Percentiles rank a stretch among this genome's conserved stretches.
Evolutionary conservation across 345 rosid genomes (phyloP).

Genomic region (Citrus trifoliata): DNA sequence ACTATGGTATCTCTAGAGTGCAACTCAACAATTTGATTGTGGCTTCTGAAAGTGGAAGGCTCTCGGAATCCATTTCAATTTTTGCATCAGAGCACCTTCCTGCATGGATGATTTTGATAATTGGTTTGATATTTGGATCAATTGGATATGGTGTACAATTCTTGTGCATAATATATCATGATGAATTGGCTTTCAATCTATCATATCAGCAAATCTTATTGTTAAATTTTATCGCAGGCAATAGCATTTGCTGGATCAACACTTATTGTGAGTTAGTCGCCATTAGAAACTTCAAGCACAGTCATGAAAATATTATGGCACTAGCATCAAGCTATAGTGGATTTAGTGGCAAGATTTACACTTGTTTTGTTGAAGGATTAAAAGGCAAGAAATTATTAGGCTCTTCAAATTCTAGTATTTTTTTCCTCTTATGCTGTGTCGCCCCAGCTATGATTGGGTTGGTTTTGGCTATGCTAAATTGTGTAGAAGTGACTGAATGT

Average conservation of each 20-base stretch:
- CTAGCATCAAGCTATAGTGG: constrained; percentile 34
- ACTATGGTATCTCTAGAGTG: constrained; percentile 26
- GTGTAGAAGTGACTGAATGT: constrained; percentile 7
- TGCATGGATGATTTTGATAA: constrained; percentile 27
- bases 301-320: constrained; percentile 22
- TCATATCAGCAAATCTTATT: constrained; percentile 29
- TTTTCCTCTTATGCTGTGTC: constrained; percentile 25
- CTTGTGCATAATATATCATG: constrained; percentile 19
- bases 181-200: constrained; percentile 4
- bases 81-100: constrained; percentile 30
- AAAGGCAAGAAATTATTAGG: constrained; percentile 2
- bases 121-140: constrained; percentile 33
- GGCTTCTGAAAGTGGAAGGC: constrained; percentile 37
- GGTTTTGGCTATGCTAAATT: background rate
- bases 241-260: constrained; percentile 41
- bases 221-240: constrained; percentile 36
- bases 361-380: constrained; percentile 18
- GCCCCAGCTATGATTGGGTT: constrained; percentile 18
- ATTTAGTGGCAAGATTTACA: constrained; percentile 31
- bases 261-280: constrained; percentile 25
- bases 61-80: constrained; percentile 29
- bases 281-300: constrained; percentile 14
- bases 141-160: constrained; percentile 38
- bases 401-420: constrained; percentile 12
- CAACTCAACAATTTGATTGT: constrained; percentile 37